Percentiles rank a stretch among this genome's conserved stretches.
These are phyloP conservation scores for Rehmannia glutinosa DNA, from an alignment of 257 asterid species.

Conservation along the genomic window DNA sequence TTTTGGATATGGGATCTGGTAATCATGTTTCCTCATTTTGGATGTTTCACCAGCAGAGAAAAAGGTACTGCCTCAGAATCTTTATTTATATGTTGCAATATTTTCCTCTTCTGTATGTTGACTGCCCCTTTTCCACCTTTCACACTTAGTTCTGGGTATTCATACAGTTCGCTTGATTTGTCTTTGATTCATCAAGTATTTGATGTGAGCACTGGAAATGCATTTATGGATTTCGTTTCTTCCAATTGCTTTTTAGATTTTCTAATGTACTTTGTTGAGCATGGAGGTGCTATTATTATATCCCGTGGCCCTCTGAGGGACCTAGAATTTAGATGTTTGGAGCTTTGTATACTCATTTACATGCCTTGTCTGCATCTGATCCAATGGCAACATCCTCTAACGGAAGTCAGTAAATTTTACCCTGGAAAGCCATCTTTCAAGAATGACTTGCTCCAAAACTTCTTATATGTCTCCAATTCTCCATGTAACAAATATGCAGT, in stretches of 20 bases:
- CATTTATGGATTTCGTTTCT: background rate
- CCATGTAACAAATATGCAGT: background rate
- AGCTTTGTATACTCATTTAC: background rate
- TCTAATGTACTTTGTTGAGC: background rate
- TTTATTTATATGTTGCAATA: slow-evolving; percentile 2
- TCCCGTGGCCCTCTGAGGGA: slow-evolving; percentile 5
- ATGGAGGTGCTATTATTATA: background rate
- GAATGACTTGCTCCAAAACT: background rate
- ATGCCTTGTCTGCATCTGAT: background rate
- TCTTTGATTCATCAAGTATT: background rate
- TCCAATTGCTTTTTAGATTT: background rate
- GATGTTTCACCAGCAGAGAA: slow-evolving; percentile 81
- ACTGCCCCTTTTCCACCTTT: slow-evolving; percentile 14
- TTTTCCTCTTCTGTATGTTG: background rate
- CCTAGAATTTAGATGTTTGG: background rate
- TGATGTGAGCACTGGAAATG: background rate
- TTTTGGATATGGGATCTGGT: slow-evolving; percentile 71
- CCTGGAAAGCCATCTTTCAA: background rate
- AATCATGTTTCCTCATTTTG: slow-evolving; percentile 89
- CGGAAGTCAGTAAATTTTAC: background rate
- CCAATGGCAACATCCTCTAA: background rate
- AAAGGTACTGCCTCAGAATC: slow-evolving; percentile 44
- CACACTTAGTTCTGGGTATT: background rate
- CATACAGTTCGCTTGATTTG: background rate
- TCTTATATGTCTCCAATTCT: background rate